Evolutionary conservation across 1,284 basidiomycete genomes (phyloP), one percentile per base, ranked within the genome.

Genomic region (Austroboletus novae-zelandiae): DNA sequence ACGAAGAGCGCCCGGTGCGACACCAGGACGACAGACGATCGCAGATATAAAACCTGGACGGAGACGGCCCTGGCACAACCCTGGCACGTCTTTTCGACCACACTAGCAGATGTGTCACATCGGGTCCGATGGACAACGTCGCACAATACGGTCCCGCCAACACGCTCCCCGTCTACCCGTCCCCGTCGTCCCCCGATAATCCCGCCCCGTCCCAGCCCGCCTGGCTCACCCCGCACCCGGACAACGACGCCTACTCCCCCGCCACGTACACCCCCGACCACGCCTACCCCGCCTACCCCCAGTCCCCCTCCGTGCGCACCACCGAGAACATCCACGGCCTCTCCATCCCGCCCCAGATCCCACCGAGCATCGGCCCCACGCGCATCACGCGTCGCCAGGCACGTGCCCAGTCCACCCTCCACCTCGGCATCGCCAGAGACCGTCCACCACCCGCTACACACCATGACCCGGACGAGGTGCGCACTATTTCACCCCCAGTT

Each of bases 351-450:
- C 56, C 67, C 34, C 79, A 79, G 66, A 68, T 81, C 43, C 71
- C 78, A 17, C 69, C 78, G 34, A 80, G 72, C 66, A 75, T 80
- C 54, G 83, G 83, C 0, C 83, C 84, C 37, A 70, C 68, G 56
- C 75, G 81, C 55, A 68, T 74, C 47, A 74, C 76, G 40, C 76
- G 79, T 47, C 71, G 78, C 41, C 76, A 67, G 48, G 57, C 65
- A 65, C 72, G 71, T 68, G 73, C 71, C 49, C 68, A 57, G 36
- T 68, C 54, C 41, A 60, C 69, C 36, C 64, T 70, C 52, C 68
- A 73, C 53, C 71, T 72, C 42, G 67, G 64, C 40, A 59, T 66
- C 49, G 48, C 67, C 49, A 51, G 65, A 45, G 60, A 63, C 57
- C 62, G 64, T 43, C 65, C 61, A 49, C 48, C 46, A 3, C 40